A percentile compares a stretch with the other conserved stretches of the same genome.
Evolutionary conservation across 2,329 filamentous ascomycete species (phyloP).

Genomic region (Penicillium sp.): DNA sequence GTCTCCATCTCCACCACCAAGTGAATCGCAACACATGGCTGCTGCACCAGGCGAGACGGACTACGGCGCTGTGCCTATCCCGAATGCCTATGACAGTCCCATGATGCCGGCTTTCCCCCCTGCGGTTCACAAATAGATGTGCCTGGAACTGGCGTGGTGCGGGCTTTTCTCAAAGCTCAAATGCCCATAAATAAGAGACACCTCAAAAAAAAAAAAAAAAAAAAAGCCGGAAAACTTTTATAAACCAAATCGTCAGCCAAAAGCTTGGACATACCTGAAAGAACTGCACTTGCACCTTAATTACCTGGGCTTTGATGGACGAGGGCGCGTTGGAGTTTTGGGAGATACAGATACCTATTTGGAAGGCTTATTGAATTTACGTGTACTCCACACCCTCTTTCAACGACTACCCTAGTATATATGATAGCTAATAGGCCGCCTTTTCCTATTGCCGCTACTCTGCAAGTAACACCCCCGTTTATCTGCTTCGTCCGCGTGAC

Average conservation of each 20-base stretch:
- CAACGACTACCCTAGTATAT: not conserved
- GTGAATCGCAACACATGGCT: slow-evolving; percentile 58
- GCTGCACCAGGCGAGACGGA: slow-evolving; percentile 74
- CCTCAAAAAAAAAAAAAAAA: not conserved
- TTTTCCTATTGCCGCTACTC: not conserved
- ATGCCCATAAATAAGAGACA: not conserved
- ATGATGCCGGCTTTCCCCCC: slow-evolving; percentile 42
- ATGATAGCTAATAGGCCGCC: not conserved
- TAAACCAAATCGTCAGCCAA: not conserved
- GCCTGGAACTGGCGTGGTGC: not conserved
- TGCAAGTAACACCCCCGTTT: not conserved
- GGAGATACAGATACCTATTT: slow-evolving; percentile 24
- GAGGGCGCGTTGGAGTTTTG: slow-evolving; percentile 9
- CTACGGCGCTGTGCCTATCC: slow-evolving; percentile 84
- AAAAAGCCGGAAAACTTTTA: slow-evolving; percentile 4
- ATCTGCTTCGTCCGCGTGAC: not conserved
- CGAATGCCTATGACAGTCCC: slow-evolving; percentile 67
- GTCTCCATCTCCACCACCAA: slow-evolving; percentile 17
- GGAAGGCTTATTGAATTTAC: slow-evolving; percentile 4
- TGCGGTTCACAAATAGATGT: slow-evolving; percentile 19
- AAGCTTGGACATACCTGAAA: slow-evolving; percentile 13
- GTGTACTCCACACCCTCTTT: not conserved
- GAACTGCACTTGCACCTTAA: slow-evolving; percentile 5
- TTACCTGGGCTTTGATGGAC: slow-evolving; percentile 11
- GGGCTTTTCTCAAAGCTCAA: not conserved